Percentiles rank a stretch among this genome's conserved stretches.
Evolutionary conservation across 129 eudicot genomes (phyloP).

Genomic region (Sambucus nigra): DNA sequence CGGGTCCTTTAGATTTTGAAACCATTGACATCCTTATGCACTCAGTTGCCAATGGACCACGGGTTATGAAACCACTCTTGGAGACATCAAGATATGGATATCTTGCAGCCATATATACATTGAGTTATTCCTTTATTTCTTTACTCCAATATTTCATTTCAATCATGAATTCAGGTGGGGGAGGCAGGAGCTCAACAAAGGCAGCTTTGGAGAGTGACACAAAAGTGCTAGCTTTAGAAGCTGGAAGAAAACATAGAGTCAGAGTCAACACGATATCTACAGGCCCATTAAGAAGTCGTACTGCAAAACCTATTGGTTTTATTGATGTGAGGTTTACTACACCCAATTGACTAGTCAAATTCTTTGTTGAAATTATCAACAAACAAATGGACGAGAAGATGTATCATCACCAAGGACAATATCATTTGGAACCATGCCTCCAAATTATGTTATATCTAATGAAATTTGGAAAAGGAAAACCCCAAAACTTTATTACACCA

Average conservation of each 20-base stretch:
- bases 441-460: too few relatives aligned
- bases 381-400: too few relatives aligned
- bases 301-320: constrained; percentile 29
- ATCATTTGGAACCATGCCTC: too few relatives aligned
- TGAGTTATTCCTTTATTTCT: constrained; percentile 85
- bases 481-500: too few relatives aligned
- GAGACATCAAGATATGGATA: constrained; percentile 92
- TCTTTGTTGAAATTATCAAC: too few relatives aligned
- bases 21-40: constrained; percentile 83
- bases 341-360: too few relatives aligned
- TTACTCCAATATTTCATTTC: constrained; percentile 78
- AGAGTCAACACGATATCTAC: constrained; percentile 96
- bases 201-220: constrained; percentile 95
- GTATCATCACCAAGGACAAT: too few relatives aligned
- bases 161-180: constrained; percentile 97
- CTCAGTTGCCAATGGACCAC: constrained; percentile 88
- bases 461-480: too few relatives aligned
- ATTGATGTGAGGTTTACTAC: constrained; percentile 28
- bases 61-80: constrained; percentile 80
- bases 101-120: constrained; percentile 88
- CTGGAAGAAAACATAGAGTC: constrained; percentile 66
- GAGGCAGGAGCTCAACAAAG: constrained; percentile 98
- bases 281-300: constrained; percentile 95
- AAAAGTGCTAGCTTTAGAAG: constrained; percentile 84
- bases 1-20: constrained; percentile 63